These are phyloP conservation scores for Rhodotorula diobovata DNA, from an alignment of 768 basidiomycete genomes.

Conservation along the genomic window DNA sequence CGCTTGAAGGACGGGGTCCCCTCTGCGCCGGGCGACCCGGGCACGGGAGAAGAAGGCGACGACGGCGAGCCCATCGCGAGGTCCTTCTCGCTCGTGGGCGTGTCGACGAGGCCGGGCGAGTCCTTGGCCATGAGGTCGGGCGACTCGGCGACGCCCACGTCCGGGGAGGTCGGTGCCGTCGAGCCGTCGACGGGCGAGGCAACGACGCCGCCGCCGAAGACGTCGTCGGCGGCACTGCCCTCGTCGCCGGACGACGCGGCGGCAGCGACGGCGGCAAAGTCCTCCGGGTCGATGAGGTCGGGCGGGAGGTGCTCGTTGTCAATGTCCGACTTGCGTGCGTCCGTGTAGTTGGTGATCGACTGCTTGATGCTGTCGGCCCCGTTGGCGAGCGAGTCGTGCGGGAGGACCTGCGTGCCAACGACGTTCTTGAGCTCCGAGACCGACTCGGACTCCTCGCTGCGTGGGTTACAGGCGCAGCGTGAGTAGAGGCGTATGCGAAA, in stretches of 20 bases:
- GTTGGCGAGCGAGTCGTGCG: slow-evolving; percentile 75
- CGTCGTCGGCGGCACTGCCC: slow-evolving; percentile 11
- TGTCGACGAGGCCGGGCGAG: slow-evolving; percentile 20
- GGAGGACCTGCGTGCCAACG: slow-evolving; percentile 67
- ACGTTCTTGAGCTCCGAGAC: slow-evolving; percentile 95
- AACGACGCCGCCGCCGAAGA: slow-evolving; percentile 37
- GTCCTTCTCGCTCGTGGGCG: slow-evolving; percentile 48
- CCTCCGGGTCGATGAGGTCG: slow-evolving; percentile 69
- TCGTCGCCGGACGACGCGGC: slow-evolving; percentile 26
- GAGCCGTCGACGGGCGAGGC: slow-evolving; percentile 44
- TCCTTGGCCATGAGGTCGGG: background rate
- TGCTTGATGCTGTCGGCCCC: slow-evolving; percentile 94
- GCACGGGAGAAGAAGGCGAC: background rate
- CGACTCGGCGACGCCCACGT: slow-evolving; percentile 7
- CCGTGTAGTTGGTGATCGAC: slow-evolving; percentile 85
- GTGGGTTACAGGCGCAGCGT: background rate
- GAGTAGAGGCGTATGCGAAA: background rate
- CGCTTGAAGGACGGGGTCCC: slow-evolving; percentile 61
- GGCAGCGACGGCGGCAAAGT: slow-evolving; percentile 36
- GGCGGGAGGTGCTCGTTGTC: slow-evolving; percentile 98
- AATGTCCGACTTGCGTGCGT: slow-evolving; percentile 75
- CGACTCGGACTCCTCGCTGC: slow-evolving; percentile 92
- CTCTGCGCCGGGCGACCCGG: slow-evolving; percentile 45
- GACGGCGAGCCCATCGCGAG: background rate
- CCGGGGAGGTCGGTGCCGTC: slow-evolving; percentile 42